Evolutionary conservation across 2,329 filamentous ascomycete species (phyloP).

Genomic region (Venturia oleaginea): DNA sequence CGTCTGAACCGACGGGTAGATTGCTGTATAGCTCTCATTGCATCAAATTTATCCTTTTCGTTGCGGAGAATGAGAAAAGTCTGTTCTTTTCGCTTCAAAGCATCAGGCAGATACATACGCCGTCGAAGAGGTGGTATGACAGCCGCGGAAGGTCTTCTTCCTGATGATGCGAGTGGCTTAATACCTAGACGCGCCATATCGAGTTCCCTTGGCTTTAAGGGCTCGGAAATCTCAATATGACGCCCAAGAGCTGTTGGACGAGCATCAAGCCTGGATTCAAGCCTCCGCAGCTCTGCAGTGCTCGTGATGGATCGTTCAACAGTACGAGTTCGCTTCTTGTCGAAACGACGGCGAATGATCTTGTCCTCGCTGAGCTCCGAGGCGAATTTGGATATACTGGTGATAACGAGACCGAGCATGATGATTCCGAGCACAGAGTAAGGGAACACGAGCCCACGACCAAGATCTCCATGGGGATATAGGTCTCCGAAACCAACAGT

Average conservation of each 20-base stretch:
- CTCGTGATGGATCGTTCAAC: conserved; percentile 45
- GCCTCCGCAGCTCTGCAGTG: conserved; percentile 39
- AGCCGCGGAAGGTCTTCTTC: not conserved
- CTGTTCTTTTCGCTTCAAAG: conserved; percentile 20
- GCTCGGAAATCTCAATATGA: conserved; percentile 11
- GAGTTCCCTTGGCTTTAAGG: not conserved
- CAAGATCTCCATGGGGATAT: conserved; percentile 46
- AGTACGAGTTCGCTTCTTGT: conserved; percentile 45
- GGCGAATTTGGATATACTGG: conserved; percentile 63
- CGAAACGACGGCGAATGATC: conserved; percentile 50
- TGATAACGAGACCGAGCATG: conserved; percentile 74
- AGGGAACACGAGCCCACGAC: conserved; percentile 67
- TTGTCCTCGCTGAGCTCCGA: conserved; percentile 52
- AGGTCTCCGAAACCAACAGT: conserved; percentile 43
- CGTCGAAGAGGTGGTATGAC: not conserved
- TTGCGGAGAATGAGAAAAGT: conserved; percentile 48
- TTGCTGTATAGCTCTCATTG: conserved; percentile 74
- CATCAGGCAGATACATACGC: conserved; percentile 4
- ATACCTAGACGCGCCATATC: not conserved
- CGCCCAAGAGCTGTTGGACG: not conserved
- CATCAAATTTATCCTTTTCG: conserved; percentile 58
- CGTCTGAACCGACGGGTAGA: conserved; percentile 55
- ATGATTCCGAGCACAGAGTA: conserved; percentile 78
- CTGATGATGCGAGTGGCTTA: not conserved
- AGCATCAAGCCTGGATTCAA: conserved; percentile 20